These are phyloP conservation scores for Microsporum ferrugineum DNA, from an alignment of 2,329 filamentous ascomycete genomes.

Conservation along the genomic window DNA sequence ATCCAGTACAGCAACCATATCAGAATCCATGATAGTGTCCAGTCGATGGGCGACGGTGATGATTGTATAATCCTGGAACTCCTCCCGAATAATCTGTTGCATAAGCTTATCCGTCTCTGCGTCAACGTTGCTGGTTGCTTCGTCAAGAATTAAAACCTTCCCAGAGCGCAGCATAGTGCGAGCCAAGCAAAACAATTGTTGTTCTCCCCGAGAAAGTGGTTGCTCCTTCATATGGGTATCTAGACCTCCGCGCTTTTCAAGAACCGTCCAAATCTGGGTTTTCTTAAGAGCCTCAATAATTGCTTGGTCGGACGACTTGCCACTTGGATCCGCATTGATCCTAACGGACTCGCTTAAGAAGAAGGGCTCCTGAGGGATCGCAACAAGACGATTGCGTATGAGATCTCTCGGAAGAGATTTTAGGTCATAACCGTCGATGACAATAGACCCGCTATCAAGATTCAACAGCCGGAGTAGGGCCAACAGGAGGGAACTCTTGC, in stretches of 20 bases:
- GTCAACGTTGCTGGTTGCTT: slow-evolving; percentile 38
- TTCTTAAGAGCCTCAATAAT: background rate
- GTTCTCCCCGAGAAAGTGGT: slow-evolving; percentile 79
- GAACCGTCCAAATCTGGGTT: background rate
- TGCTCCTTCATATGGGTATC: background rate
- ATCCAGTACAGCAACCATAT: slow-evolving; percentile 86
- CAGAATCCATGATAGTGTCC: slow-evolving; percentile 57
- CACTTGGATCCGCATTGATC: slow-evolving; percentile 3
- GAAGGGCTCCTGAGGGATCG: background rate
- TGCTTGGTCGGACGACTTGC: background rate
- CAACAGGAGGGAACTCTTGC: slow-evolving; percentile 6
- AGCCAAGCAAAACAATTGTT: slow-evolving; percentile 83
- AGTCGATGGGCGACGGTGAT: slow-evolving; percentile 80
- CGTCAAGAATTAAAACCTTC: slow-evolving; percentile 92
- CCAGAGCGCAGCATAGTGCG: slow-evolving; percentile 86
- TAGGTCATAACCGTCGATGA: slow-evolving; percentile 6
- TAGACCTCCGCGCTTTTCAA: background rate
- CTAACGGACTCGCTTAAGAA: background rate
- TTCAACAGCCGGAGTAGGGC: slow-evolving; percentile 2
- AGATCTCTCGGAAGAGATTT: background rate
- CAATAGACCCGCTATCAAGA: background rate
- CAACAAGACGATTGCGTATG: background rate
- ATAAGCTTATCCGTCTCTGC: slow-evolving; percentile 55
- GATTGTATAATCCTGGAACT: slow-evolving; percentile 81
- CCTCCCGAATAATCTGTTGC: slow-evolving; percentile 50